Evolutionary conservation across 2,329 filamentous ascomycete genomes (phyloP).

Genomic region (Thielaviopsis punctulata): DNA sequence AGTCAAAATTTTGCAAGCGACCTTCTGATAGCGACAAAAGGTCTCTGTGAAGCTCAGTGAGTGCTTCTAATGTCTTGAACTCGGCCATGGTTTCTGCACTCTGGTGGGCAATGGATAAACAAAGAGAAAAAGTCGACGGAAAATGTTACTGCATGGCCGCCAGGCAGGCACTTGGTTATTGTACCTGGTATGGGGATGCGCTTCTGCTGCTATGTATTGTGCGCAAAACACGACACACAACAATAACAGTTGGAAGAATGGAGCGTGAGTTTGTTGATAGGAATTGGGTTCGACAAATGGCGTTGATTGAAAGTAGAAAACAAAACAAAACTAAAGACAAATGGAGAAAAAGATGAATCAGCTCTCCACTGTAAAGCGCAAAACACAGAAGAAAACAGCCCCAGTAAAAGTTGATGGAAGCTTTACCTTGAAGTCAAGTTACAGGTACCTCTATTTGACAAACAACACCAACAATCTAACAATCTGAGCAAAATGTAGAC

Average conservation of each 20-base stretch:
- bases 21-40: constrained; percentile 60
- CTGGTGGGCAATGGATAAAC: not conserved
- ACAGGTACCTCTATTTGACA: no score
- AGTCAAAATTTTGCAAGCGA: constrained; percentile 40
- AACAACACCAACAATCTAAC: no score
- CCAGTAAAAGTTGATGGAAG: not conserved
- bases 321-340: not conserved
- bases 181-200: not conserved
- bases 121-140: not conserved
- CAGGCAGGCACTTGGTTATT: not conserved
- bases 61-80: constrained; percentile 52
- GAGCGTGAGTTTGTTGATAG: not conserved
- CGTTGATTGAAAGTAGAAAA: not conserved
- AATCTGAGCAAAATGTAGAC: no score
- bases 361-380: not conserved
- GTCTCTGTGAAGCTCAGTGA: constrained; percentile 75
- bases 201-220: not conserved
- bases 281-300: not conserved
- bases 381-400: not conserved
- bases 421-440: not conserved
- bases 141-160: constrained; percentile 29
- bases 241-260: not conserved
- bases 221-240: not conserved
- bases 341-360: not conserved
- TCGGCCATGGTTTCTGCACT: constrained; percentile 43